Evolutionary conservation across 441 rosid species (phyloP), one percentile per base, ranked within the genome.

Genomic region (Erodium chrysanthum): DNA sequence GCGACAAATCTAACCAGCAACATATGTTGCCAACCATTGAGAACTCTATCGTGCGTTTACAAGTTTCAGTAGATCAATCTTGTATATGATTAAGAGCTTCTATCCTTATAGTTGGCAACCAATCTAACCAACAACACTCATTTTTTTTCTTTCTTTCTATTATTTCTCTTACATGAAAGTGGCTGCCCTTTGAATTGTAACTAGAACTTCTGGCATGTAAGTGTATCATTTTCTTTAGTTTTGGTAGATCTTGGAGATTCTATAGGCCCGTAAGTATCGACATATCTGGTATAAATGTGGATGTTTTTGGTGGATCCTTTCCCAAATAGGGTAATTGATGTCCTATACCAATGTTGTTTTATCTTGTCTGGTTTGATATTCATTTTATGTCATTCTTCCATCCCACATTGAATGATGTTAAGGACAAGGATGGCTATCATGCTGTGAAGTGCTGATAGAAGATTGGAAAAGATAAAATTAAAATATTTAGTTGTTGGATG

Each of bases 201-300:
- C 61, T 54, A 54, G 25, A 21, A 20, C 61, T 54, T 54, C 61
- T 54, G 3, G 61, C 35, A 33, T 27, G 5, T 35, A 10, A 31
- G 35, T 35, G 61, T 54, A 7, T 20, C 61, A 54, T 31, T 40
- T 15, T 31, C 10, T 15, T 35, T 33, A 64, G 48, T 17, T 21
- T 64, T 64, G 66, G 48, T 22, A 58, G 62, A 58, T 58, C 62
- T 20, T 20, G 62, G 27, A 58, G 27, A 58, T 58, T 58, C 29
- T n/a, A 58, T 58, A 20, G n/a, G 1, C 62, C 29, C 29, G 35
- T 31, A 31, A 31, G 10, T 54, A 54, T 40, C 3, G n/a, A 40
- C 12, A 40, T 40, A 11, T 40, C 48, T 40, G 48, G 48, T 40
- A 40, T 40, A 54, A 7, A 20, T 17, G 21, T 54, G 25, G 11